phyloP scores from a whole-genome alignment of 805 yeast species.

The Ogataea pilisensis region DNA sequence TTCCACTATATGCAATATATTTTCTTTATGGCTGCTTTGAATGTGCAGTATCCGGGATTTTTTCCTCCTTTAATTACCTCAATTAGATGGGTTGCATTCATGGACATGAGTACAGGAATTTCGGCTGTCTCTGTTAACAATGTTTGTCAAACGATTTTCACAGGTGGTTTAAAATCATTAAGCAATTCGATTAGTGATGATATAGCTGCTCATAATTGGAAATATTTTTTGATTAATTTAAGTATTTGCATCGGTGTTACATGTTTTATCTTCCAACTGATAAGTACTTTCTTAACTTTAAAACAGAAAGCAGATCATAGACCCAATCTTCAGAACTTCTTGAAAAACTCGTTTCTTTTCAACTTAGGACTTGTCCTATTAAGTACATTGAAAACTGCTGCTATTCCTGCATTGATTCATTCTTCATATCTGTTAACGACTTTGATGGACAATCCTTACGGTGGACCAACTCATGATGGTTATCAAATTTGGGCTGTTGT shows the following conservation, averaged over 20 bases:
- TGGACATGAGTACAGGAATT: constrained; percentile 24
- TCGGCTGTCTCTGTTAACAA: constrained; percentile 25
- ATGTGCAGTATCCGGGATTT: constrained; percentile 58
- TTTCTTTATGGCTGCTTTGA: constrained; percentile 51
- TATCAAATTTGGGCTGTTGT: constrained; percentile 24
- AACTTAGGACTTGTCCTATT: constrained; percentile 33
- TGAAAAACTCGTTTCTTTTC: constrained; percentile 22
- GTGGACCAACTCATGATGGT: constrained; percentile 10
- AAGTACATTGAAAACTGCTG: constrained; percentile 33
- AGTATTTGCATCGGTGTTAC: constrained; percentile 23
- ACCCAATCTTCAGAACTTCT: constrained; percentile 11
- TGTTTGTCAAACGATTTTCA: constrained; percentile 38
- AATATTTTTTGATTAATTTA: constrained; percentile 38
- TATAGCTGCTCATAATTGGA: constrained; percentile 31
- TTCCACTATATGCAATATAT: constrained; percentile 56
- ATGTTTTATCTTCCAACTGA: constrained; percentile 12
- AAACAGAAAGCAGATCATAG: constrained; percentile 7
- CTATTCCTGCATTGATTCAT: constrained; percentile 41
- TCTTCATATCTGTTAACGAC: constrained; percentile 27
- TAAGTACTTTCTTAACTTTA: constrained; percentile 6
- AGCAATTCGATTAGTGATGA: constrained; percentile 25
- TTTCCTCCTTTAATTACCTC: constrained; percentile 51
- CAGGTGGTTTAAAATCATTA: constrained; percentile 39
- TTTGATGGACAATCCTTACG: constrained; percentile 15
- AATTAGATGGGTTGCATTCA: constrained; percentile 53